Percentiles rank a stretch among this genome's conserved stretches.
These are phyloP conservation scores for Alternaria sp. DNA, from an alignment of 2,329 filamentous ascomycete species.

Conservation along the genomic window DNA sequence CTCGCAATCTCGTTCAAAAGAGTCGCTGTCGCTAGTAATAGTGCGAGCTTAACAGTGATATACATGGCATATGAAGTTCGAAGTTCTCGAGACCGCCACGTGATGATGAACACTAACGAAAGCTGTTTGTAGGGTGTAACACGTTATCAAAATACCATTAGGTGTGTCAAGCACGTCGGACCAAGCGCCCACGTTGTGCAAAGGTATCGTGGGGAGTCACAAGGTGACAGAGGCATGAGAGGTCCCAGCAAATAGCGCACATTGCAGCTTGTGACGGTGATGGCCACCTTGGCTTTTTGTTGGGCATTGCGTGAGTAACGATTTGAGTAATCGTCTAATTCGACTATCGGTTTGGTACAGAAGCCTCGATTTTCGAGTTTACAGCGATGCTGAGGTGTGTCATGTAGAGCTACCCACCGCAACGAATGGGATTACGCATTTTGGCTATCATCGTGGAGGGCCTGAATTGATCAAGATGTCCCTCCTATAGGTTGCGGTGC, in stretches of 20 bases:
- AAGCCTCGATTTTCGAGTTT: background rate
- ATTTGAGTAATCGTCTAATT: background rate
- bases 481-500: background rate
- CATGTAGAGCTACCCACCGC: background rate
- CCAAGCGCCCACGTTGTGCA: background rate
- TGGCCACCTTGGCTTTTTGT: background rate
- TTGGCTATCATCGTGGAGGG: background rate
- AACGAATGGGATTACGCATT: background rate
- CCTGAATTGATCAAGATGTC: too few species aligned
- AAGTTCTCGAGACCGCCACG: background rate
- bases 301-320: background rate
- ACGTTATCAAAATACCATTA: background rate
- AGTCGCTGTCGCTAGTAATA: background rate
- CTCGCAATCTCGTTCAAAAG: background rate
- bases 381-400: background rate
- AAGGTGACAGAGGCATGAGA: background rate
- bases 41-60: background rate
- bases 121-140: background rate
- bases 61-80: background rate
- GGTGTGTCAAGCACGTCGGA: background rate
- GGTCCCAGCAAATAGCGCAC: background rate
- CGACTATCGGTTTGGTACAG: background rate
- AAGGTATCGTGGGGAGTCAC: background rate
- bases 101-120: background rate
- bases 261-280: background rate